phyloP scores from a whole-genome alignment of 495 filamentous ascomycete species.

The Aspergillus campestris region DNA sequence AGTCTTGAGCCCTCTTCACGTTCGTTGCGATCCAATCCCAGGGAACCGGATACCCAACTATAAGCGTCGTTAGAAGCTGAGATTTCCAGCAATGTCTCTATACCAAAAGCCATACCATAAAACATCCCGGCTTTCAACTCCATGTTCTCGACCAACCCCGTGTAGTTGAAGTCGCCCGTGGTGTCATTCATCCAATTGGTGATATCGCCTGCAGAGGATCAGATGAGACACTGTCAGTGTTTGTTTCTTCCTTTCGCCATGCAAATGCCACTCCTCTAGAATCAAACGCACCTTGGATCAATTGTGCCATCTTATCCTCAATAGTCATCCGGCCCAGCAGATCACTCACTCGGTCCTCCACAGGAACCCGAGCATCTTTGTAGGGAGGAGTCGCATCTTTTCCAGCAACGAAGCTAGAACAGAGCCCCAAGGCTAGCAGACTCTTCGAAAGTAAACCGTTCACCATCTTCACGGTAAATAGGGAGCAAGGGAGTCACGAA shows the following conservation, averaged over 20 bases:
- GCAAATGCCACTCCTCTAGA: too few species aligned
- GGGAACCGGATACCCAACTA: slow-evolving; percentile 53
- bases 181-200: slow-evolving; percentile 60
- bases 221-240: neutral
- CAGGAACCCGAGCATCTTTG: slow-evolving; percentile 51
- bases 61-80: neutral
- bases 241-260: too few species aligned
- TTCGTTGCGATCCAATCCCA: slow-evolving; percentile 54
- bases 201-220: slow-evolving; percentile 42
- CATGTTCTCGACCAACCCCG: slow-evolving; percentile 58
- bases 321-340: slow-evolving; percentile 61
- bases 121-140: slow-evolving; percentile 52
- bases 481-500: too few species aligned
- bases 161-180: slow-evolving; percentile 51
- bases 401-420: too few species aligned
- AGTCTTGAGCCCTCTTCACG: slow-evolving; percentile 54
- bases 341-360: slow-evolving; percentile 55
- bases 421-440: too few species aligned
- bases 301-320: slow-evolving; percentile 59
- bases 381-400: slow-evolving; percentile 29
- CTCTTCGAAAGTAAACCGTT: too few species aligned
- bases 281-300: slow-evolving; percentile 44
- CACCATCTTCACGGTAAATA: too few species aligned
- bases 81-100: neutral
- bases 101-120: slow-evolving; percentile 33